phyloP scores from a whole-genome alignment of 192 early-diverging fungal species.

The Podila horticola region DNA sequence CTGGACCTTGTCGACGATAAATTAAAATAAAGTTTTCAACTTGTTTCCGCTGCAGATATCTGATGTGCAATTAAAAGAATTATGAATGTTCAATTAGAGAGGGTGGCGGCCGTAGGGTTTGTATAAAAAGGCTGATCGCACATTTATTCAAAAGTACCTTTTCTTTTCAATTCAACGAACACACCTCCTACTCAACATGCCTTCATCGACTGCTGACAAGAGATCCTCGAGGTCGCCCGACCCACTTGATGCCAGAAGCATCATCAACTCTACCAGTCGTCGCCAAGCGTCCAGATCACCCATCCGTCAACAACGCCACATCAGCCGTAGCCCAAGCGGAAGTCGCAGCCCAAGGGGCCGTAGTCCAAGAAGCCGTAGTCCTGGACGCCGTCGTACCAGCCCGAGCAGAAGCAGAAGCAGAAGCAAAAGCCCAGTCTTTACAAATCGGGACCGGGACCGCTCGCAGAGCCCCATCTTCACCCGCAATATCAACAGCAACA shows the following conservation, averaged over 20 bases:
- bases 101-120: too few relatives aligned
- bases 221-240: background rate
- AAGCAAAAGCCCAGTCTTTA: background rate
- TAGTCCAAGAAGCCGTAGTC: background rate
- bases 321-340: slow-evolving; percentile 3
- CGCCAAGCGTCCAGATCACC: background rate
- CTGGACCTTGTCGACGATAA: slow-evolving; percentile 2
- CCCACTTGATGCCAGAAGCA: slow-evolving; percentile 4
- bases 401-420: background rate
- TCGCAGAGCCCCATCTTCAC: background rate
- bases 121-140: too few relatives aligned
- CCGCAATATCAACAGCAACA: background rate
- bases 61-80: too few relatives aligned
- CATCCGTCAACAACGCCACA: background rate
- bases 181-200: background rate
- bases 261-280: background rate
- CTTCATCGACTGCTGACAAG: slow-evolving; percentile 4
- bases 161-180: background rate
- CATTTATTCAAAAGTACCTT: too few relatives aligned
- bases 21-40: slow-evolving; percentile 11
- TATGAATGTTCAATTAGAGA: too few relatives aligned
- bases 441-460: background rate
- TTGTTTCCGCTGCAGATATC: background rate
- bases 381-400: background rate
- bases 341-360: background rate